phyloP scores from a whole-genome alignment of 2,329 filamentous ascomycete species.

The Apiospora saccharicola region DNA sequence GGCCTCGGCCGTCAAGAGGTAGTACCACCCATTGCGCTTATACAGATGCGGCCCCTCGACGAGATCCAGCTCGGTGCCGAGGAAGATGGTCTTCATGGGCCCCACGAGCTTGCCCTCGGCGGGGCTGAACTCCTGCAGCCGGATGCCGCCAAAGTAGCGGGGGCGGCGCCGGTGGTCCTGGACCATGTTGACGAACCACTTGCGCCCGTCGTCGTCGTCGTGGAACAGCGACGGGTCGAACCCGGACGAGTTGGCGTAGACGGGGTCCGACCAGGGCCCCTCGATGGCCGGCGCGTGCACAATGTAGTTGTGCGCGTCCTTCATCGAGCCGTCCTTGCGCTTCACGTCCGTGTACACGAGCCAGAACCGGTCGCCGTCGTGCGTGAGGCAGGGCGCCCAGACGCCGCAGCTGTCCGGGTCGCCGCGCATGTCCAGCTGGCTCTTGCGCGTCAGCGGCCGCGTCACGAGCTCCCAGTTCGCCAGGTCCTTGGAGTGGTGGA shows the following conservation, averaged over 20 bases:
- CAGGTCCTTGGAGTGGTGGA: slow-evolving; percentile 60
- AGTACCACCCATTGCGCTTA: slow-evolving; percentile 65
- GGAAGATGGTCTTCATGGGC: slow-evolving; percentile 61
- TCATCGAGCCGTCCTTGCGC: slow-evolving; percentile 71
- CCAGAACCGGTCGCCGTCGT: slow-evolving; percentile 67
- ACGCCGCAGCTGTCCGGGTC: slow-evolving; percentile 66
- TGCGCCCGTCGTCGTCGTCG: slow-evolving; percentile 61
- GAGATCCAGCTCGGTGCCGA: slow-evolving; percentile 60
- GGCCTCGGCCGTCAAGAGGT: slow-evolving; percentile 66
- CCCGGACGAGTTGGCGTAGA: slow-evolving; percentile 66
- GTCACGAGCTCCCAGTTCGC: slow-evolving; percentile 59
- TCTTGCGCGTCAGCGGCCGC: slow-evolving; percentile 57
- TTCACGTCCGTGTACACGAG: slow-evolving; percentile 73
- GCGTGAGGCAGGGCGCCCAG: slow-evolving; percentile 71
- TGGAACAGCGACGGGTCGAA: slow-evolving; percentile 70
- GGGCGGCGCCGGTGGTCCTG: slow-evolving; percentile 61
- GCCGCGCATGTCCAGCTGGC: slow-evolving; percentile 64
- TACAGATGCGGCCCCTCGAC: slow-evolving; percentile 67
- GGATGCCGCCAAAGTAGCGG: slow-evolving; percentile 61
- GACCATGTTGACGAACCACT: slow-evolving; percentile 66
- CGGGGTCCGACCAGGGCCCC: slow-evolving; percentile 68
- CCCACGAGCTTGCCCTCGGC: slow-evolving; percentile 58
- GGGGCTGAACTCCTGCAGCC: slow-evolving; percentile 64
- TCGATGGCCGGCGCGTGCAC: slow-evolving; percentile 60
- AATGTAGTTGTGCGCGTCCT: slow-evolving; percentile 71